phyloP scores from a whole-genome alignment of 306 rosid species.

The Prunus kanzakura region DNA sequence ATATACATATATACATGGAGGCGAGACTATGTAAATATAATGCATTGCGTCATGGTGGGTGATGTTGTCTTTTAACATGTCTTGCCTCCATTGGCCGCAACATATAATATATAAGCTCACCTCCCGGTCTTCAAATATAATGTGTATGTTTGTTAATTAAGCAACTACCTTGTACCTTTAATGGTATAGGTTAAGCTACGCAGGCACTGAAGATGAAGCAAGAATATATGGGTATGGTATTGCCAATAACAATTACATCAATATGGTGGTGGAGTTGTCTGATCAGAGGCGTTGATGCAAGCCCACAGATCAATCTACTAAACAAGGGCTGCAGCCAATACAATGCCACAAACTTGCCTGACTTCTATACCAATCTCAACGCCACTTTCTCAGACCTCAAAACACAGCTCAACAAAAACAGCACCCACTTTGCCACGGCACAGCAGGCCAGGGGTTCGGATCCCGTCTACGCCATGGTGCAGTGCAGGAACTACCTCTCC shows the following conservation, averaged over 20 bases:
- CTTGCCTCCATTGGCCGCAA: neutral
- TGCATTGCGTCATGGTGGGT: neutral
- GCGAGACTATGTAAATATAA: no score
- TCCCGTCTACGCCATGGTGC: conserved; percentile 53
- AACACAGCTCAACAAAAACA: conserved; percentile 22
- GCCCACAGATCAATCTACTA: conserved; percentile 41
- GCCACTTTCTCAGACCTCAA: conserved; percentile 36
- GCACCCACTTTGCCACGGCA: conserved; percentile 45
- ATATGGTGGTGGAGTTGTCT: conserved; percentile 14
- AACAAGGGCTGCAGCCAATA: conserved; percentile 65
- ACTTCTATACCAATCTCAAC: conserved; percentile 48
- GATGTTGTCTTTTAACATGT: neutral
- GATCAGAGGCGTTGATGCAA: conserved; percentile 23
- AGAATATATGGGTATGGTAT: neutral
- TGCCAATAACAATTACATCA: neutral
- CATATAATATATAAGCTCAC: neutral
- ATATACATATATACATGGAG: no score
- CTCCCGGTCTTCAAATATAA: neutral
- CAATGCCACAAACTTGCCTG: conserved; percentile 44
- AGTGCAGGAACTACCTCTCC: conserved; percentile 62
- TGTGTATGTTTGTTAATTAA: neutral
- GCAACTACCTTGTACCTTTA: neutral
- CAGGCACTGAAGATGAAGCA: neutral
- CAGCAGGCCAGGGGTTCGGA: conserved; percentile 30
- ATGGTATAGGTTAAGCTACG: neutral